These are phyloP conservation scores for Pichia sp. DNA, from an alignment of 1,139 yeast genomes.

Conservation along the genomic window DNA sequence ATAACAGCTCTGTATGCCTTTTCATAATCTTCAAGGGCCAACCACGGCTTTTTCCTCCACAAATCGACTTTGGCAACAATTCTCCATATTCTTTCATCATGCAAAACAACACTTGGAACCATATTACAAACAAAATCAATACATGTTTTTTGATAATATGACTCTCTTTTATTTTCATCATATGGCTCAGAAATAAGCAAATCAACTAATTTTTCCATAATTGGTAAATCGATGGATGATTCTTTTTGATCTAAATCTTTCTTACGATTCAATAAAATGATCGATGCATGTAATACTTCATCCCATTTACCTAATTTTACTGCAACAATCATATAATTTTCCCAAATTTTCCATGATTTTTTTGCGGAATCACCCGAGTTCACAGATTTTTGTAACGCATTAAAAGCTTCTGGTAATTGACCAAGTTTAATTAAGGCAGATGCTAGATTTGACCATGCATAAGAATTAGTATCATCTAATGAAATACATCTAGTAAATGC, in stretches of 20 bases:
- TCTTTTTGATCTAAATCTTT: slow-evolving; percentile 50
- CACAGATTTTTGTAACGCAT: slow-evolving; percentile 75
- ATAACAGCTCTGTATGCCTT: slow-evolving; percentile 75
- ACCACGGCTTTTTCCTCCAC: slow-evolving; percentile 88
- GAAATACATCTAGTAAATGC: slow-evolving; percentile 92
- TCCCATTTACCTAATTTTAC: slow-evolving; percentile 78
- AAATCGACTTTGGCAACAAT: slow-evolving; percentile 75
- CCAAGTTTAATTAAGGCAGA: slow-evolving; percentile 64
- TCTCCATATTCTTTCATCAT: slow-evolving; percentile 76
- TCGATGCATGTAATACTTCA: slow-evolving; percentile 72
- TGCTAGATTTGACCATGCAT: slow-evolving; percentile 93
- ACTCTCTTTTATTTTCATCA: slow-evolving; percentile 34
- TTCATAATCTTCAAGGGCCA: slow-evolving; percentile 77
- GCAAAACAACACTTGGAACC: slow-evolving; percentile 63
- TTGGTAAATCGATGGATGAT: slow-evolving; percentile 64
- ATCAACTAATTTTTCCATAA: slow-evolving; percentile 69
- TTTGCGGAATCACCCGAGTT: slow-evolving; percentile 57
- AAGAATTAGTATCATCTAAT: slow-evolving; percentile 73
- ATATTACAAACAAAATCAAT: slow-evolving; percentile 61
- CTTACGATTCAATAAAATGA: slow-evolving; percentile 51
- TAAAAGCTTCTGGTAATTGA: slow-evolving; percentile 71
- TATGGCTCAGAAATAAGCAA: slow-evolving; percentile 51
- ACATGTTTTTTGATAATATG: slow-evolving; percentile 61
- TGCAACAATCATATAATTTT: slow-evolving; percentile 79
- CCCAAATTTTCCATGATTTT: slow-evolving; percentile 87